Percentiles rank a stretch among this genome's conserved stretches.
Conservation (phyloP, 306 rosid species). For the Lablab purpureus region DNA sequence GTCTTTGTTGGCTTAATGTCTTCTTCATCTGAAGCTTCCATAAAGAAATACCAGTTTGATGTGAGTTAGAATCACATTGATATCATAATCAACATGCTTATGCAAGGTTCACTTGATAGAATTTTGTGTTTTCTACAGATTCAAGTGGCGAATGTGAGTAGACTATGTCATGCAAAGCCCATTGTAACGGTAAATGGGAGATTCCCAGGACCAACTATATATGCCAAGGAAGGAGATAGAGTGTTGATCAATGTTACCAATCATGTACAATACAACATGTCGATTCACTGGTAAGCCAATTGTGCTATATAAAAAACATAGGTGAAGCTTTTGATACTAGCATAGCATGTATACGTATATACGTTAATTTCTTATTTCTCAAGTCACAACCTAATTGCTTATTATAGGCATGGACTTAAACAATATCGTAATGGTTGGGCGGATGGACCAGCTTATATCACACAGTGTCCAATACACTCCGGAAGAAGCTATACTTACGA, state of each 20-base stretch:
- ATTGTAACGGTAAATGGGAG: slow-evolving; percentile 72
- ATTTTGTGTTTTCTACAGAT: slow-evolving; percentile 48
- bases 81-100: background rate
- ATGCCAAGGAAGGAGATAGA: slow-evolving; percentile 73
- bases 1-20: slow-evolving; percentile 32
- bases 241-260: slow-evolving; percentile 71
- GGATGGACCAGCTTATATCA: slow-evolving; percentile 76
- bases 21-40: slow-evolving; percentile 45
- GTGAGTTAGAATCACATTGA: slow-evolving; percentile 47
- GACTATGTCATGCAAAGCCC: slow-evolving; percentile 76
- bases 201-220: slow-evolving; percentile 73
- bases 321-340: background rate
- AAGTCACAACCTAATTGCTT: background rate
- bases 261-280: slow-evolving; percentile 74
- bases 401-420: slow-evolving; percentile 70
- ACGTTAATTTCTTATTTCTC: background rate
- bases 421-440: slow-evolving; percentile 77
- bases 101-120: slow-evolving; percentile 19
- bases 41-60: slow-evolving; percentile 44
- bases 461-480: slow-evolving; percentile 68
- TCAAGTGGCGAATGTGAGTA: slow-evolving; percentile 77
- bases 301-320: background rate
- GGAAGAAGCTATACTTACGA: slow-evolving; percentile 65
- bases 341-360: background rate
- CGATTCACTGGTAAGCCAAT: slow-evolving; percentile 67